phyloP scores from a whole-genome alignment of 345 rosid genomes.

The Dovyalis caffra region DNA sequence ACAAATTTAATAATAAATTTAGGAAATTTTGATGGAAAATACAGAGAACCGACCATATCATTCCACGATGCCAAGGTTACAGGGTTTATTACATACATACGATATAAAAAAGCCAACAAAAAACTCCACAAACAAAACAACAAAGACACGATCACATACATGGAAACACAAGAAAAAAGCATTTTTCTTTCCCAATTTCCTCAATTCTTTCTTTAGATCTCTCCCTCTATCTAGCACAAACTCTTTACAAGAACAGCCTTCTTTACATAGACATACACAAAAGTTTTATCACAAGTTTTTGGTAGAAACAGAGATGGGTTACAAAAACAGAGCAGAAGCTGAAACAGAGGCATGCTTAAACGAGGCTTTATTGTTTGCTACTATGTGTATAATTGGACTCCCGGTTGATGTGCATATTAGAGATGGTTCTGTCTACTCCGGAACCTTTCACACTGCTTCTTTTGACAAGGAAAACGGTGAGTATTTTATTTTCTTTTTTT shows the following conservation, averaged over 20 bases:
- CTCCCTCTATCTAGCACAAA: neutral
- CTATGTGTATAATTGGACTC: constrained; percentile 68
- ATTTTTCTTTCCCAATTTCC: neutral
- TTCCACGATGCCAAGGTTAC: neutral
- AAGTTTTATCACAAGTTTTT: neutral
- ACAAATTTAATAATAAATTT: no score
- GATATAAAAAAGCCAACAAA: neutral
- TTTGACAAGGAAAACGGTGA: constrained; percentile 57
- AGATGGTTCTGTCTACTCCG: constrained; percentile 82
- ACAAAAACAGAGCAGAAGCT: constrained; percentile 17
- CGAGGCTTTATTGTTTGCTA: constrained; percentile 63
- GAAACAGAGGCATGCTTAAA: constrained; percentile 33
- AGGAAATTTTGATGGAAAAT: neutral
- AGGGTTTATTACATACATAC: neutral
- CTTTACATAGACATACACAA: neutral
- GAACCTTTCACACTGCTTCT: constrained; percentile 77
- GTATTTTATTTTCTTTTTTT: neutral
- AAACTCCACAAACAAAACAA: neutral
- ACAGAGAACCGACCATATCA: neutral
- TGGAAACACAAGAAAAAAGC: neutral
- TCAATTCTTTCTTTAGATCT: neutral
- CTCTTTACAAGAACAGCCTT: neutral
- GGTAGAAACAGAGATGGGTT: constrained; percentile 15
- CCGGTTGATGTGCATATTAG: constrained; percentile 77
- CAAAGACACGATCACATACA: neutral